Base-by-base conservation (phyloP, 495 filamentous ascomycete species). In the Chaetomidium leptoderma region DNA sequence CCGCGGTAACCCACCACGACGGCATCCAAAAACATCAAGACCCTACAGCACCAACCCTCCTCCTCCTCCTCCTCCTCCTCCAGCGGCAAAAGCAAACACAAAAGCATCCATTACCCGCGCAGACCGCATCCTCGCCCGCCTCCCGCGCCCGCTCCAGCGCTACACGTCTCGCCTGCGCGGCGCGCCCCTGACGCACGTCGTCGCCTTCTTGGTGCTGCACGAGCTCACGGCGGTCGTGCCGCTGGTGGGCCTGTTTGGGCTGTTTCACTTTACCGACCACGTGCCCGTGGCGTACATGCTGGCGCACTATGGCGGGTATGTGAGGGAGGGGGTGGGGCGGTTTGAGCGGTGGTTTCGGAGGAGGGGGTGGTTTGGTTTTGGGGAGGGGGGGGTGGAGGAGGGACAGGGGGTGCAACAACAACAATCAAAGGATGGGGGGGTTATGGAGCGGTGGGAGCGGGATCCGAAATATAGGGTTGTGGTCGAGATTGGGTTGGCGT, bases 171-270 rank as follows among this genome's bases (percentile, higher is more conserved):
- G 83, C 17, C 78, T 98, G 10, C 78, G 85, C 55, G 74, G 78
- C 46, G 91, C 91, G 10, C 92, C 93, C 0, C 61, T 90, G 23
- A 88, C 89, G 3, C 90, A 96, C 73, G 76, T 96, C 37, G 83
- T 84, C 7, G 83, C 93, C 3, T 98, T 98, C 70, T 73, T 98
- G 10, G 74, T 96, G 39, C 81, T 98, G 0, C 93, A 98, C 76
- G 93, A 98, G 69, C 57, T 95, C 32, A 97, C 93, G 0, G 93
- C 93, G 17, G 70, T 97, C 14, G 59, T 91, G 4, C 92, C 93
- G 0, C 70, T 97, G 0, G 68, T 92, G 27, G 88, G 84, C 0
- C 78, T 98, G 0, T 83, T 86, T 11, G 87, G 78, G 6, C 59
- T 81, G 2, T 96, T 98, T 67, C 89, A 97, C 69, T 87, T 88